Base-by-base conservation (phyloP, 768 basidiomycete genomes). In the Symmetrospora coprosmae region DNA sequence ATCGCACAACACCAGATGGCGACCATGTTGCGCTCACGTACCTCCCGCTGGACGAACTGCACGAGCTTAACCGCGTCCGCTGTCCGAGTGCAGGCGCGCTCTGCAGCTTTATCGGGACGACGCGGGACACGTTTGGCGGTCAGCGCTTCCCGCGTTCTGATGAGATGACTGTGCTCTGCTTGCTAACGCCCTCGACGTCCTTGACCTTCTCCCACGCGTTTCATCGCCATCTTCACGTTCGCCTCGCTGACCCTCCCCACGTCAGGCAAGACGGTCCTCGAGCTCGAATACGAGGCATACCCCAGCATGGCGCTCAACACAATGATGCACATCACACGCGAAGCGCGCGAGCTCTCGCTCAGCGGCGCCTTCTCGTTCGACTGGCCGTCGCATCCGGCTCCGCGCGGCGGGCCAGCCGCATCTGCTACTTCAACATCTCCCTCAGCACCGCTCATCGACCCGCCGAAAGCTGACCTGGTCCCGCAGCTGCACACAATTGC, bases 111-210 rank as follows among this genome's bases (percentile, higher is more conserved):
- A 78, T 88, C 58, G 87, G 87, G 13, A 87, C 86, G 5, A 90
- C 87, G 8, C 81, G 87, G 60, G 84, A 87, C 71, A 82, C 82
- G 0, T 88, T 89, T 74, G 76, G 82, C 80, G 86, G 87, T 83
- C 66, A 48, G 65, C n/a, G n/a, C n/a, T n/a, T n/a, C n/a, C n/a
- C n/a, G n/a, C n/a, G n/a, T n/a, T n/a, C n/a, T n/a, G n/a, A n/a
- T n/a, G n/a, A n/a, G n/a, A n/a, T n/a, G n/a, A n/a, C n/a, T n/a
- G n/a, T n/a, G n/a, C n/a, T n/a, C n/a, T n/a, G n/a, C n/a, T n/a
- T n/a, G n/a, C n/a, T n/a, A n/a, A n/a, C n/a, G n/a, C n/a, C n/a
- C n/a, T n/a, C n/a, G n/a, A n/a, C n/a, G n/a, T n/a, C n/a, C n/a
- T n/a, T n/a, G n/a, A n/a, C n/a, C n/a, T n/a, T n/a, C n/a, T n/a